These are phyloP conservation scores for Teratosphaeriaceae sp. DNA, from an alignment of 2,329 filamentous ascomycete species.

Conservation along the genomic window DNA sequence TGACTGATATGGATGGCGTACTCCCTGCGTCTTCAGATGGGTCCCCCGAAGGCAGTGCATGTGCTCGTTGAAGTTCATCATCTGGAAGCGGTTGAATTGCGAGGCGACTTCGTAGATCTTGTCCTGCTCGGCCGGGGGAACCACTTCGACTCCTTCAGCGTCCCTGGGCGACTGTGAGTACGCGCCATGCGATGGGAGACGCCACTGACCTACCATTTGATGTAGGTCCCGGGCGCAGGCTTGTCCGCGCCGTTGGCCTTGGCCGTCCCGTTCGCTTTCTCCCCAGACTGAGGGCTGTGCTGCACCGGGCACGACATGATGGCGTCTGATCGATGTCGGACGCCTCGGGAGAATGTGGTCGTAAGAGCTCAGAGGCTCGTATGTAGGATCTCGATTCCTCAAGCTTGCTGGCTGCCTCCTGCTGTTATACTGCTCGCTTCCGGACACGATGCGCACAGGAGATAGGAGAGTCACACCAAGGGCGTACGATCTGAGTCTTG, in stretches of 20 bases:
- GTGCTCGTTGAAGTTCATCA: conserved; percentile 36
- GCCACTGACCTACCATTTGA: too few relatives aligned
- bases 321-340: too few relatives aligned
- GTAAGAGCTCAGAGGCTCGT: too few relatives aligned
- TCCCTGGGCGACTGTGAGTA: too few relatives aligned
- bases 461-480: too few relatives aligned
- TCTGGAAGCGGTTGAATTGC: conserved; percentile 33
- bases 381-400: background rate
- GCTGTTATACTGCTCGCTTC: too few relatives aligned
- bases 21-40: conserved; percentile 31
- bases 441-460: too few relatives aligned
- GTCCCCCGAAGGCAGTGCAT: conserved; percentile 33
- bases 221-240: conserved; percentile 15
- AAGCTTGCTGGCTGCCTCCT: background rate
- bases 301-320: conserved; percentile 8
- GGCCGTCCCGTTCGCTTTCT: conserved; percentile 14
- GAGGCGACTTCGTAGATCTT: conserved; percentile 32
- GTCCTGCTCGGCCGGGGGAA: conserved; percentile 27
- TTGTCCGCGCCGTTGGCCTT: conserved; percentile 11
- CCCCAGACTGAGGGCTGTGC: conserved; percentile 13
- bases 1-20: conserved; percentile 8
- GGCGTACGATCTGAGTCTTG: too few relatives aligned
- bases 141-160: conserved; percentile 28
- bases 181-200: too few relatives aligned
- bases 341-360: too few relatives aligned